Evolutionary conservation across 306 rosid species (phyloP), one percentile per base, ranked within the genome.

Genomic region (Pterocarpus macrocarpus): DNA sequence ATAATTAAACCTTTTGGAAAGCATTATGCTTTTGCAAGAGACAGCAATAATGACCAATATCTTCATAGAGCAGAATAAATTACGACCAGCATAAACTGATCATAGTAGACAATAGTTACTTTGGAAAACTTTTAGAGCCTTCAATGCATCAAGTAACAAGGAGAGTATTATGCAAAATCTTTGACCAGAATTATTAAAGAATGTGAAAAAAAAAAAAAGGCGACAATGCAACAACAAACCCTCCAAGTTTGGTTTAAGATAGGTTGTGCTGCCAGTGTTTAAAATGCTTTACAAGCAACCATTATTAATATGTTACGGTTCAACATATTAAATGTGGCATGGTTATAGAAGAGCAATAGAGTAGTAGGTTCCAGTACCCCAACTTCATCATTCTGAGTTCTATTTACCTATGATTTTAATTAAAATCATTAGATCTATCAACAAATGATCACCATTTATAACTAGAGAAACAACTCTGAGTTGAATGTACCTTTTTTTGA

Each of bases 101-200:
- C 5, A 71, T 3, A 52, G 43, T 81, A 61, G 17, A 47, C 38
- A 45, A 16, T 15, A 80, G 43, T 15, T 71, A 65, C 44, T 64
- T 32, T 2, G 3, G 5, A 49, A 63, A 43, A 71, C 12, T 50
- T 68, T 38, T 10, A 69, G 57, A 61, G 71, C 47, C 3, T 71
- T 39, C 44, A 16, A 66, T 62, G 65, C 78, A 67, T 82, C 33
- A 15, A 64, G 63, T 15, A 16, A 75, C 9, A 66, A 28, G 67
- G 57, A 30, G 14, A 34, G 15, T 8, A 66, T 35, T 49, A 13
- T 15, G 53, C 12, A 65, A 15, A n/a, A 49, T 53, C 67, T 68
- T 38, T 58, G 53, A 43, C 61, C 69, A 43, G 59, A 14, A n/a
- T 66, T 44, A 34, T 5, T 63, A 69, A 39, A 15, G 28, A 56